Base-by-base conservation (phyloP, 768 basidiomycete species). In the Boletus pseudo-olivaceus region DNA sequence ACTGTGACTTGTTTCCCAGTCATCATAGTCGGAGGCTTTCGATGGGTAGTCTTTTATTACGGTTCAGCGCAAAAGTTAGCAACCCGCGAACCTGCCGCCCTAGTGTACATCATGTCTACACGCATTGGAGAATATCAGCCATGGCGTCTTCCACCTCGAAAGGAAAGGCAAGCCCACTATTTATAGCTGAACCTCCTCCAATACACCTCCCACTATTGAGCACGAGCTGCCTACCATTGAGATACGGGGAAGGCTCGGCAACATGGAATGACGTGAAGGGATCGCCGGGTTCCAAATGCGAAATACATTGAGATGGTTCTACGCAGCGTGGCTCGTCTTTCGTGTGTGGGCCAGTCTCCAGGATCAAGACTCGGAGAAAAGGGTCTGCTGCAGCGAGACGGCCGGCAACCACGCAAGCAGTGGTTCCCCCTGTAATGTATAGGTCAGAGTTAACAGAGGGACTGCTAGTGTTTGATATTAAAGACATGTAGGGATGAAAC, bases 21-120 rank as follows among this genome's bases (percentile, higher is more conserved):
- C 67, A 56, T 72, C 71, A 51, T 81, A 85, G 61, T 87, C 85
- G 0, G 83, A 84, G 4, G 82, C 59, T 61, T 40, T 20, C 23
- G 17, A 35, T 39, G n/a, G 6, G 35, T 19, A 11, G 11, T 20
- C 15, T 11, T 37, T 23, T n/a, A 20, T 26, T 10, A 20, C 15
- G 11, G 49, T 33, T n/a, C 20, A 50, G 43, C 10, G 7, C 23
- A 26, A 12, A 33, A 19, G 29, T 9, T 5, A 11, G 44, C 39
- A 23, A 50, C 8, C 14, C 40, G 48, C 57, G 14, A 23, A 58
- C 57, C 78, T 27, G 79, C 66, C 7, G 82, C 77, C 27, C 85
- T 77, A 1, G 77, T 81, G 62, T 84, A 85, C 76, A 83, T 79
- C 61, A 74, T 71, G 53, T 68, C 75, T 68, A 38, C 45, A 35